Conservation (phyloP, 2,329 filamentous ascomycete genomes). For the Dryadomyces sulphureus region DNA sequence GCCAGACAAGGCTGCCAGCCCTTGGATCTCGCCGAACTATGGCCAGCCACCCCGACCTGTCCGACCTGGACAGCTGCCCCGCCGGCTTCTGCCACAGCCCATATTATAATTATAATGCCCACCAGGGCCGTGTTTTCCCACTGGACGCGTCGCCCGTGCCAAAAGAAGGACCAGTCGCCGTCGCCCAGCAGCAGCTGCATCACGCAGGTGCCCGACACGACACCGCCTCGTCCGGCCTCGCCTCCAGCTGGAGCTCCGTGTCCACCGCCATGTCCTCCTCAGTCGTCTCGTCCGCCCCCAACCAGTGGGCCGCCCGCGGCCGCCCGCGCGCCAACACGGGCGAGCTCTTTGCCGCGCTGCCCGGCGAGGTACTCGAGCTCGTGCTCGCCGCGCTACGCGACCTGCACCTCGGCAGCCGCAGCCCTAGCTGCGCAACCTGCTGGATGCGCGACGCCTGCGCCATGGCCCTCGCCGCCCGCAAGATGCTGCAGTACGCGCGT, state of each 20-base stretch:
- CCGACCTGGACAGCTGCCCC: conserved; percentile 3
- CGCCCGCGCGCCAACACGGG: conserved; percentile 19
- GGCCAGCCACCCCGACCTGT: conserved; percentile 4
- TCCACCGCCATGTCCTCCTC: conserved; percentile 9
- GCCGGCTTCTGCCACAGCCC: background rate
- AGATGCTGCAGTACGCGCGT: conserved; percentile 35
- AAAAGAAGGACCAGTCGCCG: too few relatives aligned
- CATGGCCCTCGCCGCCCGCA: conserved; percentile 33
- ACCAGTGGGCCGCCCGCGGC: background rate
- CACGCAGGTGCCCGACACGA: too few relatives aligned
- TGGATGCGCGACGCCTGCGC: conserved; percentile 47
- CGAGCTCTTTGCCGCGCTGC: conserved; percentile 39
- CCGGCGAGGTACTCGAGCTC: conserved; percentile 42
- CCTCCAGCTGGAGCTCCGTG: conserved; percentile 15
- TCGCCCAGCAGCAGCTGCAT: too few relatives aligned
- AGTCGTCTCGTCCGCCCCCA: conserved; percentile 6
- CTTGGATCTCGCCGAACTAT: conserved; percentile 10
- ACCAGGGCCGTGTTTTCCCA: background rate
- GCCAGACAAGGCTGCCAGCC: conserved; percentile 7
- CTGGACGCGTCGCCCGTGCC: too few relatives aligned
- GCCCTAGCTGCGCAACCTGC: conserved; percentile 45
- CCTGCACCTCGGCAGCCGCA: conserved; percentile 31
- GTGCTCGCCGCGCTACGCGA: conserved; percentile 39
- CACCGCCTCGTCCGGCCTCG: too few relatives aligned
- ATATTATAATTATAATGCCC: background rate